Percentiles rank a stretch among this genome's conserved stretches.
phyloP scores from a whole-genome alignment of 768 basidiomycete genomes.

The Amanita rubescens region DNA sequence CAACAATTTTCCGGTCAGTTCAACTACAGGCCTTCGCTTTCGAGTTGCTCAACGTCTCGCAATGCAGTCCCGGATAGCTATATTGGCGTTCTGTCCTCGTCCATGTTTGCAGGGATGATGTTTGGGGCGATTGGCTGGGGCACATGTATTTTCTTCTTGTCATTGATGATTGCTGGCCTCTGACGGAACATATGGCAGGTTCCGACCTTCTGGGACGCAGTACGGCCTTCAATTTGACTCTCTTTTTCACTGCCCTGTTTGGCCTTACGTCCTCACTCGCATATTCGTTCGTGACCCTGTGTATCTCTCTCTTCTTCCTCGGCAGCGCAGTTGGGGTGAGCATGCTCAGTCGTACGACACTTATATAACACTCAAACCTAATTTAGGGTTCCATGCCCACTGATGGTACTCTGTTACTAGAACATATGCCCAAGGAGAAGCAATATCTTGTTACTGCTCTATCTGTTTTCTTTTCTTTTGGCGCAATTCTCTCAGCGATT shows the following conservation, averaged over 20 bases:
- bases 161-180: background rate
- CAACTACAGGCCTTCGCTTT: background rate
- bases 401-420: constrained; percentile 86
- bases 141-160: constrained; percentile 49
- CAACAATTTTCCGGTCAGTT: constrained; percentile 69
- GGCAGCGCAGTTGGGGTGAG: constrained; percentile 91
- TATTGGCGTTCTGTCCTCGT: constrained; percentile 78
- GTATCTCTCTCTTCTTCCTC: constrained; percentile 74
- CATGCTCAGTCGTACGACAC: constrained; percentile 8
- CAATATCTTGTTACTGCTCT: constrained; percentile 88
- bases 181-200: constrained; percentile 26
- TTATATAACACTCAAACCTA: background rate
- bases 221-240: constrained; percentile 86
- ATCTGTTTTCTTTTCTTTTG: constrained; percentile 93
- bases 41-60: background rate
- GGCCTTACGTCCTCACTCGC: constrained; percentile 75
- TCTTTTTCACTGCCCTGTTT: constrained; percentile 86
- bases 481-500: constrained; percentile 78
- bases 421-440: constrained; percentile 89
- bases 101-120: constrained; percentile 98
- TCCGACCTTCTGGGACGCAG: constrained; percentile 88
- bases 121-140: constrained; percentile 90
- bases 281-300: constrained; percentile 60
- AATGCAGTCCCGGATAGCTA: constrained; percentile 69
- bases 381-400: constrained; percentile 90